These are phyloP conservation scores for Gossypium thurberi DNA, from an alignment of 345 rosid genomes.

Conservation along the genomic window DNA sequence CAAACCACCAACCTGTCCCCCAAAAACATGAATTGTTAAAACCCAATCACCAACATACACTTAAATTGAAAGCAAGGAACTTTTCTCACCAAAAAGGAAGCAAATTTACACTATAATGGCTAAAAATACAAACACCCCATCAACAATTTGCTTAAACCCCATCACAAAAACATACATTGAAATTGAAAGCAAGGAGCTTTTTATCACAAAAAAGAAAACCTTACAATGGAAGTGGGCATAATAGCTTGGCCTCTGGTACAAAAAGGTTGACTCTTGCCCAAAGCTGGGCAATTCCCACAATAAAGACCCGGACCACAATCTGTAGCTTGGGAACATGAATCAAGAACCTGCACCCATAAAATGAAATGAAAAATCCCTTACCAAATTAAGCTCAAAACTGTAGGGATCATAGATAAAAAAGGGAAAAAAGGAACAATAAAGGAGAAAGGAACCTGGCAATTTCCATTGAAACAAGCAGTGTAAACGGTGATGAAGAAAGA, in stretches of 20 bases:
- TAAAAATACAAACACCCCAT: neutral
- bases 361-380: neutral
- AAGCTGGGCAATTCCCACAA: conserved; percentile 82
- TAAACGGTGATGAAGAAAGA: conserved; percentile 29
- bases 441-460: conserved; percentile 49
- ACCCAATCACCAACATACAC: neutral
- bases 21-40: neutral
- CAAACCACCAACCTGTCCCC: conserved; percentile 58
- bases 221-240: conserved; percentile 64
- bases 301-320: conserved; percentile 75
- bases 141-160: neutral
- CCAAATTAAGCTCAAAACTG: conserved; percentile 19
- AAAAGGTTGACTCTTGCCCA: conserved; percentile 59
- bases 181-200: neutral
- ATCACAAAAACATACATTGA: neutral
- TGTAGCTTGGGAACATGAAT: conserved; percentile 51
- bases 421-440: neutral
- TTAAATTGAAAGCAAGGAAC: neutral
- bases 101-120: neutral
- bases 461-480: conserved; percentile 53
- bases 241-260: conserved; percentile 89
- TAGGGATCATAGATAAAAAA: conserved; percentile 19
- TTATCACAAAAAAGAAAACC: conserved; percentile 15
- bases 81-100: neutral
- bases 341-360: conserved; percentile 43